Percentiles rank a stretch among this genome's conserved stretches.
phyloP scores from a whole-genome alignment of 1,284 basidiomycete genomes.

The Ganoderma multipileum region DNA sequence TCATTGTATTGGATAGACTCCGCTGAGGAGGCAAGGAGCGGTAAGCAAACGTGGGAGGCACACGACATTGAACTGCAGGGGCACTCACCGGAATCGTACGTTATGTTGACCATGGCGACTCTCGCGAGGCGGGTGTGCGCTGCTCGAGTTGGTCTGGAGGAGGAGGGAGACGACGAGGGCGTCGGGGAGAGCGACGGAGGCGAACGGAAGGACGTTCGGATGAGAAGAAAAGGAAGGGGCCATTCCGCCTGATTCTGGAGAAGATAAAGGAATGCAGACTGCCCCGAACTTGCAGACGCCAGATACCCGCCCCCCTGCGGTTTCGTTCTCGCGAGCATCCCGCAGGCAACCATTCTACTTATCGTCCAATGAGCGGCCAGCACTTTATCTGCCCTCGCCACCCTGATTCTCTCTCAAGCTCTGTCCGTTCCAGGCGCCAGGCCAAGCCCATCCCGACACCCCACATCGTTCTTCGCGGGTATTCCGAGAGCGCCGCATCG shows the following conservation, averaged over 20 bases:
- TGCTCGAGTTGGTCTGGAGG: constrained; percentile 15
- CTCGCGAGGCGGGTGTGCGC: constrained; percentile 5
- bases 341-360: constrained; percentile 13
- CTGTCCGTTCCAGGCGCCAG: constrained; percentile 4
- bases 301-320: background rate
- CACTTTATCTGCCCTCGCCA: constrained; percentile 24
- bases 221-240: constrained; percentile 16
- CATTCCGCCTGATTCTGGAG: constrained; percentile 8
- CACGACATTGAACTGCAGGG: background rate
- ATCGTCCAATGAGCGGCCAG: constrained; percentile 29
- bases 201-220: constrained; percentile 22
- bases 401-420: background rate
- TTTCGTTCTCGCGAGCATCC: background rate
- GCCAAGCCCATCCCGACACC: constrained; percentile 1
- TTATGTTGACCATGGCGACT: constrained; percentile 56
- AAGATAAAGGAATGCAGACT: constrained; percentile 21
- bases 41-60: constrained; percentile 11
- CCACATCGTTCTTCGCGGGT: background rate
- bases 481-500: background rate
- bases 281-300: background rate
- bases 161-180: background rate
- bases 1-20: constrained; percentile 41
- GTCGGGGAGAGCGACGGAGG: constrained; percentile 19
- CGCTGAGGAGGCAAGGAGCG: constrained; percentile 26
- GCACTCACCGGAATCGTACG: constrained; percentile 55